phyloP scores from a whole-genome alignment of 2,329 filamentous ascomycete species.

The Xylaria sp. region DNA sequence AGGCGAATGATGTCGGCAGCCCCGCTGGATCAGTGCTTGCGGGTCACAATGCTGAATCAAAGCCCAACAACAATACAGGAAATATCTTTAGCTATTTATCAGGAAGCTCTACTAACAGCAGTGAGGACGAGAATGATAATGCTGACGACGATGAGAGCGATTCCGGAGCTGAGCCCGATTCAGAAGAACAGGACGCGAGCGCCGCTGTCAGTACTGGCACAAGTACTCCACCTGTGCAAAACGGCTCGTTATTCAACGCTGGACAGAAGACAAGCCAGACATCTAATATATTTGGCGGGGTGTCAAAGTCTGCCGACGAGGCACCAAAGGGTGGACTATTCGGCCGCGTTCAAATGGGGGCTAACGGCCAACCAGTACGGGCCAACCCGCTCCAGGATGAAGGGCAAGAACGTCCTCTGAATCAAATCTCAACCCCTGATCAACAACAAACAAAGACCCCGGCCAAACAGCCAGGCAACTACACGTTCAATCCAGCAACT shows the following conservation, averaged over 20 bases:
- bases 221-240: conserved; percentile 55
- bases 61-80: conserved; percentile 45
- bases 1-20: conserved; percentile 43
- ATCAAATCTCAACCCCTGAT: conserved; percentile 32
- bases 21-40: conserved; percentile 44
- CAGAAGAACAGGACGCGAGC: conserved; percentile 57
- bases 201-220: conserved; percentile 56
- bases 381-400: conserved; percentile 41
- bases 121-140: conserved; percentile 59
- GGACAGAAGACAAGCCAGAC: conserved; percentile 47
- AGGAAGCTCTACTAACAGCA: conserved; percentile 66
- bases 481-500: conserved; percentile 49
- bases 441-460: conserved; percentile 42
- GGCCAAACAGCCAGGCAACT: conserved; percentile 49
- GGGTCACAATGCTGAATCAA: conserved; percentile 43
- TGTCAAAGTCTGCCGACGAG: conserved; percentile 39
- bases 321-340: conserved; percentile 49
- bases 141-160: conserved; percentile 61
- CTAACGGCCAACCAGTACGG: conserved; percentile 50
- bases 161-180: conserved; percentile 57
- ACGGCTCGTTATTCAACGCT: conserved; percentile 49
- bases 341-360: conserved; percentile 48
- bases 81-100: conserved; percentile 73
- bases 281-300: conserved; percentile 41
- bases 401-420: conserved; percentile 29